These are phyloP conservation scores for Centrapalus pauciflorus DNA, from an alignment of 129 eudicot species.

Conservation along the genomic window DNA sequence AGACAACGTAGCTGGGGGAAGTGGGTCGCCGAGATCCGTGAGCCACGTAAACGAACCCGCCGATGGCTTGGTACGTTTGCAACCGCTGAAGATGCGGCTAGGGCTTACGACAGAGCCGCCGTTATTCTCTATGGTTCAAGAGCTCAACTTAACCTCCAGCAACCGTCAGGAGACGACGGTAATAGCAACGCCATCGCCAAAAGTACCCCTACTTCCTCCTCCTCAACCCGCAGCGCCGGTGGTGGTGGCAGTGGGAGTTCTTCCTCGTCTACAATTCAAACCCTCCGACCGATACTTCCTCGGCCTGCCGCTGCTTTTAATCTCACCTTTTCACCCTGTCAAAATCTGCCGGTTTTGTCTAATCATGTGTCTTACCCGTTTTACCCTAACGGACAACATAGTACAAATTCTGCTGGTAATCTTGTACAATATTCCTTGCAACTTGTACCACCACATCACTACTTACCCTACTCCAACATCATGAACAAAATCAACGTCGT, in stretches of 20 bases:
- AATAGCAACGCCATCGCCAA: background rate
- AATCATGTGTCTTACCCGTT: conserved; percentile 34
- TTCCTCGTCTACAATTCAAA: conserved; percentile 40
- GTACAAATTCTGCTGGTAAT: conserved; percentile 20
- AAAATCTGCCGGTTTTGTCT: conserved; percentile 8
- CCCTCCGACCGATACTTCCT: conserved; percentile 68
- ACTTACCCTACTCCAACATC: conserved; percentile 3
- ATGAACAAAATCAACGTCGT: background rate
- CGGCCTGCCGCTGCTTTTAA: conserved; percentile 52
- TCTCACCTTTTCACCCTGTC: conserved; percentile 28
- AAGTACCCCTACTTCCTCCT: conserved; percentile 11
- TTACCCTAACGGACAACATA: conserved; percentile 47
- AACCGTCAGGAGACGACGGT: conserved; percentile 21
- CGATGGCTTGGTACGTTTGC: conserved; percentile 86
- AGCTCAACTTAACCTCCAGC: conserved; percentile 80
- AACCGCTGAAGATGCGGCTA: conserved; percentile 84
- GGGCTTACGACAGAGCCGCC: conserved; percentile 84
- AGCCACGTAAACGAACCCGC: conserved; percentile 73
- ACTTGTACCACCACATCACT: conserved; percentile 23
- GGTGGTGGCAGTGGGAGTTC: conserved; percentile 19
- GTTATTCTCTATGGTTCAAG: conserved; percentile 55
- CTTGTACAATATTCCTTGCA: conserved; percentile 27
- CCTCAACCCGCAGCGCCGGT: background rate
- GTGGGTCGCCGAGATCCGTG: conserved; percentile 89
- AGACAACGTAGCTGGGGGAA: conserved; percentile 93